Evolutionary conservation across 129 eudicot genomes (phyloP).

Genomic region (Arctium minus): DNA sequence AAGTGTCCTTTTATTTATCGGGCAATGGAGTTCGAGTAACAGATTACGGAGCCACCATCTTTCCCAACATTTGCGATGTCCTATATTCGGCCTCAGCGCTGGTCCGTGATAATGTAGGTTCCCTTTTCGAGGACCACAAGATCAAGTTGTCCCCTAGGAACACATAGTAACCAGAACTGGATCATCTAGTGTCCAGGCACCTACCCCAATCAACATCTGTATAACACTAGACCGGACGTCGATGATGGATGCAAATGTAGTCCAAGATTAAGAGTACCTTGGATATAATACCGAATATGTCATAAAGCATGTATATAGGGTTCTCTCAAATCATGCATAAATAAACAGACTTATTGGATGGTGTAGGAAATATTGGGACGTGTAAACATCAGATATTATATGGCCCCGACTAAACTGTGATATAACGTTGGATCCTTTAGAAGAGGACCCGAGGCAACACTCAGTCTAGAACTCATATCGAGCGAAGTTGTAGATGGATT

Average conservation of each 20-base stretch:
- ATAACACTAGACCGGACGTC: background rate
- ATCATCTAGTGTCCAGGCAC: background rate
- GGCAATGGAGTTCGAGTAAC: too few relatives aligned
- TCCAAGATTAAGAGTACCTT: background rate
- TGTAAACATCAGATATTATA: background rate
- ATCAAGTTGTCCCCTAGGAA: background rate
- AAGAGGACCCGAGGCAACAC: background rate
- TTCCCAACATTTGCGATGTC: background rate
- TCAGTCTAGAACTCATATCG: background rate
- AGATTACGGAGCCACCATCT: background rate
- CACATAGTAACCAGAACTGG: background rate
- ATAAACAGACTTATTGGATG: background rate
- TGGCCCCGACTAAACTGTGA: too few relatives aligned
- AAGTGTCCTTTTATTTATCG: too few relatives aligned
- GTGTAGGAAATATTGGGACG: background rate
- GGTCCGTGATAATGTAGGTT: background rate
- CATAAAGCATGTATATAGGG: background rate
- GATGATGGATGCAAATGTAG: background rate
- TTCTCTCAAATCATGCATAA: background rate
- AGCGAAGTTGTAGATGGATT: background rate
- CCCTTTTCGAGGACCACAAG: background rate
- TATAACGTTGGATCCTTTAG: background rate
- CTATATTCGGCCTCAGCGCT: background rate
- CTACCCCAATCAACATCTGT: background rate
- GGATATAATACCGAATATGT: too few relatives aligned